Conservation (phyloP, 805 yeast species). For the Torulaspora indica region DNA sequence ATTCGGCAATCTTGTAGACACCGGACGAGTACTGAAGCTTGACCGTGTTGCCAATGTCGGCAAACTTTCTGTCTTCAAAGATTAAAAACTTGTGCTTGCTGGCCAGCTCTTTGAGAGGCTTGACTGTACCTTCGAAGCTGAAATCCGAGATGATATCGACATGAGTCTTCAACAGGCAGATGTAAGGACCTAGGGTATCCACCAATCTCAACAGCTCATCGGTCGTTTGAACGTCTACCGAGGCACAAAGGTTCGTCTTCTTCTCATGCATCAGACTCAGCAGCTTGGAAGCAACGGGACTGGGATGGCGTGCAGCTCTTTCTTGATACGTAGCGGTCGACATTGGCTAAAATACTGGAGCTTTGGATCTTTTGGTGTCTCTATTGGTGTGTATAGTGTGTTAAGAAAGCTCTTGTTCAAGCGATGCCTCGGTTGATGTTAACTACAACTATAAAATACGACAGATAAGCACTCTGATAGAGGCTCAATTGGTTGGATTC, state of each 20-base stretch:
- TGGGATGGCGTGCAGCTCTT: slow-evolving; percentile 66
- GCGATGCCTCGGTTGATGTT: slow-evolving; percentile 2
- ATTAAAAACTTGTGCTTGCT: slow-evolving; percentile 82
- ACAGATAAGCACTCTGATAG: not conserved
- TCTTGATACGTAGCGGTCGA: slow-evolving; percentile 48
- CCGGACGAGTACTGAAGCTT: slow-evolving; percentile 92
- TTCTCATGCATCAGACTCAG: slow-evolving; percentile 71
- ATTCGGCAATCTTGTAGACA: slow-evolving; percentile 76
- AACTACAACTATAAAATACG: not conserved
- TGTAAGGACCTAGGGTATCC: slow-evolving; percentile 83
- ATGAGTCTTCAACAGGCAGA: slow-evolving; percentile 90
- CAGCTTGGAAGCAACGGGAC: slow-evolving; percentile 75
- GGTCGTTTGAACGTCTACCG: slow-evolving; percentile 83
- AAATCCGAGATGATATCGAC: slow-evolving; percentile 91
- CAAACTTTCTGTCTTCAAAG: slow-evolving; percentile 96
- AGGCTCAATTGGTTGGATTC: not conserved
- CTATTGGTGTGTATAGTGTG: not conserved
- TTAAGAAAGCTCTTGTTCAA: slow-evolving; percentile 1
- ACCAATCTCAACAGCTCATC: slow-evolving; percentile 64
- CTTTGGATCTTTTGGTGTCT: not conserved
- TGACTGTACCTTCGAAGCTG: slow-evolving; percentile 69
- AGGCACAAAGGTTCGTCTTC: slow-evolving; percentile 87
- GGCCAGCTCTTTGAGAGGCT: slow-evolving; percentile 67
- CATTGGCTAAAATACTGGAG: slow-evolving; percentile 14
- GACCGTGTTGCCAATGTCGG: slow-evolving; percentile 97